Percentiles rank a stretch among this genome's conserved stretches.
phyloP scores from a whole-genome alignment of 2,329 filamentous ascomycete genomes.

The Fusarium torreyae region DNA sequence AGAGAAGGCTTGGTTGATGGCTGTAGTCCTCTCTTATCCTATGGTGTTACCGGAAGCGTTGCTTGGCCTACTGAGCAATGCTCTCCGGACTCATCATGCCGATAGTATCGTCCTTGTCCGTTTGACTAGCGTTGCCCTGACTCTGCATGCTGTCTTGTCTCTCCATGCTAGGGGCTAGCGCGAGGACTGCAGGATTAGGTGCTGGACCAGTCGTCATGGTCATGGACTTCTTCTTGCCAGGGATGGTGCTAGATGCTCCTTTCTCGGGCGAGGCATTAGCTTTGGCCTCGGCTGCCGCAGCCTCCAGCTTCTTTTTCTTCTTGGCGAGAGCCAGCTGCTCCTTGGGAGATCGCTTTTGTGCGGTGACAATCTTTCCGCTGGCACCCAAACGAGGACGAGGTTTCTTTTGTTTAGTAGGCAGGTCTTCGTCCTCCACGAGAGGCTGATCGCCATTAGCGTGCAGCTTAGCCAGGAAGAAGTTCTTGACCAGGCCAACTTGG shows the following conservation, averaged over 20 bases:
- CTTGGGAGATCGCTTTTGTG: conserved; percentile 85
- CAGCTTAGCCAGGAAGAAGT: conserved; percentile 92
- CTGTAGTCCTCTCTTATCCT: conserved; percentile 5
- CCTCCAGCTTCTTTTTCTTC: conserved; percentile 87
- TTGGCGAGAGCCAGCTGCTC: conserved; percentile 88
- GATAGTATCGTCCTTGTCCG: conserved; percentile 75
- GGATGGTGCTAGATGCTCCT: conserved; percentile 57
- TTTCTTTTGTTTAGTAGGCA: conserved; percentile 91
- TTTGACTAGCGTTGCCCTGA: conserved; percentile 72
- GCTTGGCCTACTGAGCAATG: conserved; percentile 65
- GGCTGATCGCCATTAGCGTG: conserved; percentile 85
- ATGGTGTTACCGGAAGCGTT: conserved; percentile 31
- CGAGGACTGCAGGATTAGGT: conserved; percentile 58
- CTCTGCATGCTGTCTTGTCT: conserved; percentile 71
- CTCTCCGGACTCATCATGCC: conserved; percentile 91
- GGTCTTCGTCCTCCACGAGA: conserved; percentile 92
- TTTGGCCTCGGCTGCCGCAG: conserved; percentile 66
- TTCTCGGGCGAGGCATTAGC: conserved; percentile 57
- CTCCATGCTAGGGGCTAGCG: conserved; percentile 68
- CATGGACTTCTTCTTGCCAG: conserved; percentile 68
- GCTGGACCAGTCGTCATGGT: conserved; percentile 55
- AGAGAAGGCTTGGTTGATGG: background rate
- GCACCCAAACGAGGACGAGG: conserved; percentile 75
- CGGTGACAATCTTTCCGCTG: conserved; percentile 88
- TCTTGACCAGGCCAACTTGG: conserved; percentile 89